Percentiles rank a stretch among this genome's conserved stretches.
Conservation (phyloP, 768 basidiomycete species). For the Suillus cothurnatus region DNA sequence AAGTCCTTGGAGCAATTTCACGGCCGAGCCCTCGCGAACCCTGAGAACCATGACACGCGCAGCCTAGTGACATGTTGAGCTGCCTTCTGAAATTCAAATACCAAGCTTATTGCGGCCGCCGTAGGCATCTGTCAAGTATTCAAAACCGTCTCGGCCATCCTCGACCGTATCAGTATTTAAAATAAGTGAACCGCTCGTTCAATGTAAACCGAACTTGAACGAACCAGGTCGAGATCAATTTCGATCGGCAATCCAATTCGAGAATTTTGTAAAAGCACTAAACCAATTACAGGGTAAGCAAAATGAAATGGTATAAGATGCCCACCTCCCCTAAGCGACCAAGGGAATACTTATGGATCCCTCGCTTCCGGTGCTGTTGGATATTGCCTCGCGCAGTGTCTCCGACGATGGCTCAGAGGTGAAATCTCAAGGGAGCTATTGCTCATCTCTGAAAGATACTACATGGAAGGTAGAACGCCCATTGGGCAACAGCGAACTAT, state of each 20-base stretch:
- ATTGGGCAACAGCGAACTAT: constrained; percentile 75
- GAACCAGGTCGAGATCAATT: background rate
- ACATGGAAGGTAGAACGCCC: constrained; percentile 42
- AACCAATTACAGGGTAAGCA: background rate
- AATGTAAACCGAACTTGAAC: background rate
- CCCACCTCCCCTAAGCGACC: no score
- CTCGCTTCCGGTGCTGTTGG: constrained; percentile 2
- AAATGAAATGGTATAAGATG: constrained; percentile 3
- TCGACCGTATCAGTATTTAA: no score
- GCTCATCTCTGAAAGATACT: constrained; percentile 5
- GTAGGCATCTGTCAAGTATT: no score
- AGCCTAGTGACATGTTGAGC: background rate
- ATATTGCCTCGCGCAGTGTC: background rate
- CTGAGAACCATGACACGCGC: background rate
- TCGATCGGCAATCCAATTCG: background rate
- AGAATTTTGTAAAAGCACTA: background rate
- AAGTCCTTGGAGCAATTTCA: background rate
- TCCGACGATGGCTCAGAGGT: background rate
- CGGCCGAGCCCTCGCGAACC: background rate
- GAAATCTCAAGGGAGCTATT: background rate
- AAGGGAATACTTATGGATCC: background rate
- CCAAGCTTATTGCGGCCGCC: no score
- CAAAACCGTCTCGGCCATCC: no score
- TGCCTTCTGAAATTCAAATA: background rate
- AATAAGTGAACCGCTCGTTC: no score